phyloP scores from a whole-genome alignment of 768 basidiomycete genomes.

The Porpolomopsis calyptriformis region DNA sequence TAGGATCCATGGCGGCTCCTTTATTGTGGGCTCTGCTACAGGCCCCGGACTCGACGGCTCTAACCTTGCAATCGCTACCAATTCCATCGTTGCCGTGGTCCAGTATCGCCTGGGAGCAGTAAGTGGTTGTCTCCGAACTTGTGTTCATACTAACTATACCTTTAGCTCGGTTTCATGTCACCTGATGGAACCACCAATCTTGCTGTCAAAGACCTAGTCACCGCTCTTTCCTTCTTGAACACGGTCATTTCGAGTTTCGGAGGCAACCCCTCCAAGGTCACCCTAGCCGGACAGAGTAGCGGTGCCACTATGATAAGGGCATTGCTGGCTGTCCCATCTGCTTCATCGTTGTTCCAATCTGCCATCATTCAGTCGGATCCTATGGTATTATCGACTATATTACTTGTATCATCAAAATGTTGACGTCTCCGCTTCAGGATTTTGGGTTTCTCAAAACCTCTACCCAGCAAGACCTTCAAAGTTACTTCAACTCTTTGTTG shows the following conservation, averaged over 20 bases:
- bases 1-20: slow-evolving; percentile 86
- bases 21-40: slow-evolving; percentile 58
- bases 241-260: slow-evolving; percentile 52
- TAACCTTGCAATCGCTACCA: slow-evolving; percentile 54
- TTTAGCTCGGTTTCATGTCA: slow-evolving; percentile 63
- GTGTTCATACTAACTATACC: not conserved
- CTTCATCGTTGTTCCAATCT: slow-evolving; percentile 58
- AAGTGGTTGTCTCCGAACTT: slow-evolving; percentile 18
- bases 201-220: slow-evolving; percentile 58
- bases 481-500: slow-evolving; percentile 37
- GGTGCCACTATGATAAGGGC: slow-evolving; percentile 73
- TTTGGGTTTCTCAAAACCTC: slow-evolving; percentile 54
- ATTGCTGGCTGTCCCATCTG: slow-evolving; percentile 62
- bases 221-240: slow-evolving; percentile 53
- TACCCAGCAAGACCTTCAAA: slow-evolving; percentile 46
- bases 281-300: slow-evolving; percentile 73
- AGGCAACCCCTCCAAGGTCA: slow-evolving; percentile 54
- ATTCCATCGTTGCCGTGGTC: slow-evolving; percentile 69
- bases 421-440: slow-evolving; percentile 33
- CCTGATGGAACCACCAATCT: slow-evolving; percentile 64
- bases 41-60: slow-evolving; percentile 70
- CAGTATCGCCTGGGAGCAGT: slow-evolving; percentile 81
- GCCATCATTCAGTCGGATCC: slow-evolving; percentile 84
- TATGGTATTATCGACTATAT: slow-evolving; percentile 40
- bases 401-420: not conserved